Conservation (phyloP, 345 rosid species). For the Syzygium jambos region DNA sequence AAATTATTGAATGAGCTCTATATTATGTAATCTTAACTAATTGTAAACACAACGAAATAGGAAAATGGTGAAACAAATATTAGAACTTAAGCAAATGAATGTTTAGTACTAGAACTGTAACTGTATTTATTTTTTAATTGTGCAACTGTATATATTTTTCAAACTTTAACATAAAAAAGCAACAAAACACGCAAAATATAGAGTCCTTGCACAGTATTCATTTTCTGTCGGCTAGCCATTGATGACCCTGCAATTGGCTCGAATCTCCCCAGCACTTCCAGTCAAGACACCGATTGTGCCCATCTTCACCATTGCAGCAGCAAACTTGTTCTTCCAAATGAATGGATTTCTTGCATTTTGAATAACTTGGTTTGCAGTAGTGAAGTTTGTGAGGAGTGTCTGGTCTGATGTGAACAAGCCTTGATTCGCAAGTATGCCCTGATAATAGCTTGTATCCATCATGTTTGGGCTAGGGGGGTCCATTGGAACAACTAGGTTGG, state of each 20-base stretch:
- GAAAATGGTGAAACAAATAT: neutral
- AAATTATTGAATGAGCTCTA: neutral
- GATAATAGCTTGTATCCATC: slow-evolving; percentile 31
- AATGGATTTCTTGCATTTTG: slow-evolving; percentile 16
- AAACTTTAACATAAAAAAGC: neutral
- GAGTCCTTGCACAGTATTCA: neutral
- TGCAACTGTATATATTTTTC: neutral
- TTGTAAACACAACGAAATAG: neutral
- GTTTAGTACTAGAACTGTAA: too few species aligned
- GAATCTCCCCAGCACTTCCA: slow-evolving; percentile 52
- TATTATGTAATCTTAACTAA: too few species aligned
- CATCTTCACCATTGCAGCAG: slow-evolving; percentile 67
- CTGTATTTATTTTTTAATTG: too few species aligned
- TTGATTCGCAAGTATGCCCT: slow-evolving; percentile 21
- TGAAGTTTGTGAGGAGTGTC: slow-evolving; percentile 20
- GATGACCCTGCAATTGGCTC: slow-evolving; percentile 49
- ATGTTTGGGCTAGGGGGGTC: slow-evolving; percentile 23
- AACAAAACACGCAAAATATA: neutral
- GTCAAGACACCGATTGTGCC: slow-evolving; percentile 51
- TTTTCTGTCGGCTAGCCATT: slow-evolving; percentile 8
- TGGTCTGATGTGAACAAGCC: slow-evolving; percentile 58
- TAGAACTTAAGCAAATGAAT: neutral
- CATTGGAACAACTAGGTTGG: slow-evolving; percentile 26
- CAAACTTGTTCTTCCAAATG: slow-evolving; percentile 38
- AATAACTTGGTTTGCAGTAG: slow-evolving; percentile 21